Conservation (phyloP, 495 filamentous ascomycete genomes). For the Tuber melanosporum region DNA sequence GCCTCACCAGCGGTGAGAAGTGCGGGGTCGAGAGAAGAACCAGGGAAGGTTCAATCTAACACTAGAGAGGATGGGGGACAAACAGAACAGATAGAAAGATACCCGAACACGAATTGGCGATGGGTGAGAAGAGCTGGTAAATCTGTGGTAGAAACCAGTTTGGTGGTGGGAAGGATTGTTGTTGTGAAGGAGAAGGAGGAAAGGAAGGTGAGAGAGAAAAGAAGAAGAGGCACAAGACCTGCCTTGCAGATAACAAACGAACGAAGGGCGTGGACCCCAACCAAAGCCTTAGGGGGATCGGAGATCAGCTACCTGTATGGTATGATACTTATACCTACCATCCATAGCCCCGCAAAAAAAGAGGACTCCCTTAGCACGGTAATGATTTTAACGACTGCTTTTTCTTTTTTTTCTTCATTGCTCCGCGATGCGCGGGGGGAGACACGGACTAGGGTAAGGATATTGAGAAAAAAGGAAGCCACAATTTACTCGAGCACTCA, state of each 20-base stretch:
- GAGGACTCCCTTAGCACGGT: background rate
- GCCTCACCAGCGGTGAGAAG: background rate
- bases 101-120: background rate
- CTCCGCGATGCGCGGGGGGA: background rate
- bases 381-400: conserved; percentile 3
- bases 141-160: background rate
- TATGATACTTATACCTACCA: background rate
- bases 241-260: background rate
- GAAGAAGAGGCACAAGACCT: conserved; percentile 2
- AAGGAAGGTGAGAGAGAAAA: background rate
- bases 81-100: background rate
- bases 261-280: background rate
- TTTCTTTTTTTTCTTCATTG: background rate
- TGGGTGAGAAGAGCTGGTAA: background rate
- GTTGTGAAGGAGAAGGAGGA: background rate
- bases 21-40: background rate
- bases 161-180: conserved; percentile 2
- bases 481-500: background rate
- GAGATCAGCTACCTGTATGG: background rate
- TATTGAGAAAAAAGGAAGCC: background rate
- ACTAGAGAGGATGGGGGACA: background rate
- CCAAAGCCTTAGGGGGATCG: background rate
- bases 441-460: background rate
- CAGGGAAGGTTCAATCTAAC: background rate
- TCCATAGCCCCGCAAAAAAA: background rate